Evolutionary conservation across 257 asterid genomes (phyloP), one percentile per base, ranked within the genome.

Genomic region (Solanum dulcamara): DNA sequence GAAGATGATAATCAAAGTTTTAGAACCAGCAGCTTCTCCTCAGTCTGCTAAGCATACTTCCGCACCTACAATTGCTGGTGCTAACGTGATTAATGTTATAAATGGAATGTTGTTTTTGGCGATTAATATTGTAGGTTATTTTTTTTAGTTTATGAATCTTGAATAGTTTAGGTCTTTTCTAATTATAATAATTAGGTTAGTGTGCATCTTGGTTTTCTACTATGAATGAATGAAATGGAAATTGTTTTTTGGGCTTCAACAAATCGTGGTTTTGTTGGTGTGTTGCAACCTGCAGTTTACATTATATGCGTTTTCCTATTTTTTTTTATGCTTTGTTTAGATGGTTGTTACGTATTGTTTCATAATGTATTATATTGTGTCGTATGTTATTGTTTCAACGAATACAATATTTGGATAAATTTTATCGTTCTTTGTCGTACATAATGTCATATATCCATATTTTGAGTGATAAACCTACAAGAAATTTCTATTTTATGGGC

Each of bases 1-100:
- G 14, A 95, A 91, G 90, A 95, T 95, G 98, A 80, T 92, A 18
- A 88, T 95, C 85, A 94, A 95, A 84, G 98, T 95, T 13, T 80
- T 94, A 81, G 95, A 91, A 79, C 70, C 85, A 4, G 91, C 81
- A 33, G 75, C 90, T 9, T 91, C 91, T 9, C 75, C 44, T 38
- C 92, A 83, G 20, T 32, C 85, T 7, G 51, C 87, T 50, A 82
- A 85, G 28, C 90, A 89, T 28, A 53, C 90, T 6, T 81, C 85
- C 4, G 26, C 79, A 35, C 70, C 35, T 11, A 18, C 87, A 3
- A 15, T 2, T 68, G 22, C 13, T 17, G 77, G 32, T 46, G 50
- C 42, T 55, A 57, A n/a, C 13, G 66, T 8, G 66, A 6, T 6
- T 57, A 57, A 22, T 57, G 66, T n/a, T 57, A 57, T 57, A n/a